These are phyloP conservation scores for Boechera stricta DNA, from an alignment of 345 rosid species.

Conservation along the genomic window DNA sequence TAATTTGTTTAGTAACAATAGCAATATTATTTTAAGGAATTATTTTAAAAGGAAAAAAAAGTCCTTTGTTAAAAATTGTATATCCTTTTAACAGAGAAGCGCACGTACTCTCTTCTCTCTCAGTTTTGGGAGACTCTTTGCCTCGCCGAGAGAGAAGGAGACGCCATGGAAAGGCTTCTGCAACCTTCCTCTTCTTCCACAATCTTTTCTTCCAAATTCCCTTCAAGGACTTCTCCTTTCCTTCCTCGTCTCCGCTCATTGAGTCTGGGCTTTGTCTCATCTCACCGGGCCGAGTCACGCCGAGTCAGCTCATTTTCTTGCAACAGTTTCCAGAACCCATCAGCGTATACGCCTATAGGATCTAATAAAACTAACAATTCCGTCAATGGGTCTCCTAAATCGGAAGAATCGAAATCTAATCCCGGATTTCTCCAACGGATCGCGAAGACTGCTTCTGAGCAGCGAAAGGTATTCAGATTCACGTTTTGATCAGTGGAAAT, in stretches of 20 bases:
- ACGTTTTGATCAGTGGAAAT: background rate
- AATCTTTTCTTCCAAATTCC: conserved; percentile 51
- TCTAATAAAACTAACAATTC: conserved; percentile 29
- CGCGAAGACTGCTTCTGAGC: conserved; percentile 43
- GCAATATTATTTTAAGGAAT: background rate
- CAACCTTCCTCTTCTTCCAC: conserved; percentile 62
- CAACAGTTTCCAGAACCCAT: conserved; percentile 45
- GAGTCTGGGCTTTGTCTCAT: conserved; percentile 43
- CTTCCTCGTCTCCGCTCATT: conserved; percentile 53
- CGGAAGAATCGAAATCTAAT: conserved; percentile 45
- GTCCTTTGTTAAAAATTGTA: background rate
- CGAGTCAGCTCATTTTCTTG: conserved; percentile 55
- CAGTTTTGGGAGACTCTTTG: conserved; percentile 19
- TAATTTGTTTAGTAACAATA: too few relatives aligned
- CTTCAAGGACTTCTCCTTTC: conserved; percentile 45
- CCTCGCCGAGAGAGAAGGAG: conserved; percentile 31
- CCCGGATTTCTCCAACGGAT: conserved; percentile 46
- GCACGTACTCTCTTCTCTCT: conserved; percentile 36
- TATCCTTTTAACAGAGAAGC: conserved; percentile 31
- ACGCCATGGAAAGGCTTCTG: conserved; percentile 94
- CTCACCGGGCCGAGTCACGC: conserved; percentile 44
- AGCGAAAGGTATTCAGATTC: conserved; percentile 57
- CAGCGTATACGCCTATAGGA: conserved; percentile 13
- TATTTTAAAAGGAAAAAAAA: background rate
- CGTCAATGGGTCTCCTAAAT: conserved; percentile 27